Conservation (phyloP, 2,329 filamentous ascomycete genomes). For the Nemania abortiva region DNA sequence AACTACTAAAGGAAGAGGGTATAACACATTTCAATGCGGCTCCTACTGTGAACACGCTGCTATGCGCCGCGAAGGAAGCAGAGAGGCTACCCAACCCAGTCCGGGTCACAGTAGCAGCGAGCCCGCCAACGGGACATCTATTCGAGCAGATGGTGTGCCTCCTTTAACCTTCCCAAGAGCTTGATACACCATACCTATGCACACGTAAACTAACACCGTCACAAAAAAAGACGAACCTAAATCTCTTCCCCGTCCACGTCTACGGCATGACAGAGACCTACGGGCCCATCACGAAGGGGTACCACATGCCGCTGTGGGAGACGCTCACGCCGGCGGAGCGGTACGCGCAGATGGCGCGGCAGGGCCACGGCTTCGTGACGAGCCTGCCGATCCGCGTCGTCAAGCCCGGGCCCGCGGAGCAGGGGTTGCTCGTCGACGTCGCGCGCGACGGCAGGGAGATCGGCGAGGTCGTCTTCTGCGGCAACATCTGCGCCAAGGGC, state of each 20-base stretch:
- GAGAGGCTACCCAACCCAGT: slow-evolving; percentile 76
- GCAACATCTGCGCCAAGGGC: slow-evolving; percentile 91
- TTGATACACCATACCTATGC: not conserved
- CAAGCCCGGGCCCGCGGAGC: slow-evolving; percentile 78
- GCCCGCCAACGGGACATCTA: slow-evolving; percentile 87
- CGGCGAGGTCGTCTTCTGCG: slow-evolving; percentile 85
- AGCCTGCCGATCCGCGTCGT: slow-evolving; percentile 81
- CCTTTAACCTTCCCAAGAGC: not conserved
- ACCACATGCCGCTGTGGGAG: slow-evolving; percentile 89
- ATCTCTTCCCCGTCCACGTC: slow-evolving; percentile 90
- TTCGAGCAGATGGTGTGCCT: slow-evolving; percentile 87
- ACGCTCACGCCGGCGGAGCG: slow-evolving; percentile 77
- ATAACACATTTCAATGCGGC: slow-evolving; percentile 97
- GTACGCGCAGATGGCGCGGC: slow-evolving; percentile 90
- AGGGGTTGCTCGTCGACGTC: slow-evolving; percentile 71
- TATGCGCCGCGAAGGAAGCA: slow-evolving; percentile 85
- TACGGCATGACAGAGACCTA: slow-evolving; percentile 93
- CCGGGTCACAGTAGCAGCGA: slow-evolving; percentile 91
- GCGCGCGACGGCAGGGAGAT: slow-evolving; percentile 78
- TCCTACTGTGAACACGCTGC: slow-evolving; percentile 93
- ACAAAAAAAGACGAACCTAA: slow-evolving; percentile 64
- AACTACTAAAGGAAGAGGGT: slow-evolving; percentile 82
- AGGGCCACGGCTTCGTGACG: slow-evolving; percentile 91
- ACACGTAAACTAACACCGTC: not conserved
- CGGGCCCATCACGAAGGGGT: slow-evolving; percentile 94